A percentile compares a stretch with the other conserved stretches of the same genome.
Evolutionary conservation across 108 stramenopile species (phyloP).

Genomic region (Cyclotella atomus): DNA sequence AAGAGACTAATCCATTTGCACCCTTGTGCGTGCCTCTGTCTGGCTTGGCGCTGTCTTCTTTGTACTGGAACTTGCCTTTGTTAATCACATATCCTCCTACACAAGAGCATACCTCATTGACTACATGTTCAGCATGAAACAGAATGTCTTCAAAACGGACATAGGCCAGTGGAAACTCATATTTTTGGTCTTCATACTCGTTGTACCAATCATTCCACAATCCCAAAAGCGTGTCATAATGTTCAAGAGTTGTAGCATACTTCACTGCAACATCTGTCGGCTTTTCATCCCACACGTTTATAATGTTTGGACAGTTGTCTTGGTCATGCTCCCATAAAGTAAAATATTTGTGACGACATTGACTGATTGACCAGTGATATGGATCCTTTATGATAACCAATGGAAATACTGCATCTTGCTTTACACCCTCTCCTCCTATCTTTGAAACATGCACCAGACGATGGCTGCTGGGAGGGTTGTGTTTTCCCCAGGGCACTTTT

Average conservation of each 20-base stretch:
- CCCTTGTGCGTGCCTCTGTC: slow-evolving; percentile 28
- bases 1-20: slow-evolving; percentile 11
- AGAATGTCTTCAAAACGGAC: slow-evolving; percentile 77
- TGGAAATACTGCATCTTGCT: slow-evolving; percentile 66
- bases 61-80: slow-evolving; percentile 45
- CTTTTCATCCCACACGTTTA: slow-evolving; percentile 2
- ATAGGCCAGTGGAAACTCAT: slow-evolving; percentile 50
- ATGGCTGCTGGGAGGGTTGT: slow-evolving; percentile 65
- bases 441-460: slow-evolving; percentile 42
- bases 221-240: slow-evolving; percentile 53
- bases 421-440: slow-evolving; percentile 37
- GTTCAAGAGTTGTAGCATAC: slow-evolving; percentile 42
- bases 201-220: slow-evolving; percentile 78
- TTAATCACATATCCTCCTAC: slow-evolving; percentile 61
- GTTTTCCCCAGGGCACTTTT: slow-evolving; percentile 78
- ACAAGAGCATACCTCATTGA: slow-evolving; percentile 63
- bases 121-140: slow-evolving; percentile 61
- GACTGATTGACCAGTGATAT: slow-evolving; percentile 67
- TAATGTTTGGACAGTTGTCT: slow-evolving; percentile 18
- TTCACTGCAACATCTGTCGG: slow-evolving; percentile 49
- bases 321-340: slow-evolving; percentile 53
- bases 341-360: slow-evolving; percentile 69
- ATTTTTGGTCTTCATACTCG: slow-evolving; percentile 38
- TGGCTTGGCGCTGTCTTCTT: slow-evolving; percentile 61
- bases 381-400: slow-evolving; percentile 71